Percentiles rank a stretch among this genome's conserved stretches.
Evolutionary conservation across 257 asterid species (phyloP).

Genomic region (Primulina tabacum): DNA sequence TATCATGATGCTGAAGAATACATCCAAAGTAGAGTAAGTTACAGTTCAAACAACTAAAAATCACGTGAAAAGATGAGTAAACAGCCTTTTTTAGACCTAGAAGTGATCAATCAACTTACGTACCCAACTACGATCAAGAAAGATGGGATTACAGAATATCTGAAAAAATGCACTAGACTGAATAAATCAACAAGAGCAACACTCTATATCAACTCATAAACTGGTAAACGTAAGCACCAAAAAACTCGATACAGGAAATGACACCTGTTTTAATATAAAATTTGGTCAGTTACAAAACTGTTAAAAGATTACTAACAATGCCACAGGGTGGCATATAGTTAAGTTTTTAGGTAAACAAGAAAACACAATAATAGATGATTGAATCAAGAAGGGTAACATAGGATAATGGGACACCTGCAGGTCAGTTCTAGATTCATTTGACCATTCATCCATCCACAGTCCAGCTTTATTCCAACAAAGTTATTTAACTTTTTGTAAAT

Average conservation of each 20-base stretch:
- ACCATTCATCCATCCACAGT: background rate
- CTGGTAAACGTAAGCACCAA: background rate
- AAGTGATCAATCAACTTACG: background rate
- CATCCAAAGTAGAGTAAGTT: conserved; percentile 17
- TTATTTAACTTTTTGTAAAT: too few species aligned
- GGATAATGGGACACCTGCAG: background rate
- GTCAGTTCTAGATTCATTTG: too few species aligned
- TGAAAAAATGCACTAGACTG: background rate
- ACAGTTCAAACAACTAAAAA: conserved; percentile 12
- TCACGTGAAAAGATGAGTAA: background rate
- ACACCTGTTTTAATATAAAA: background rate
- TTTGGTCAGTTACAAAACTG: background rate
- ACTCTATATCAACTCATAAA: too few species aligned
- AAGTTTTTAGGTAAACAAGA: background rate
- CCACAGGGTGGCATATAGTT: background rate
- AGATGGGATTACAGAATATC: background rate
- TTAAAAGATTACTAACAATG: too few species aligned
- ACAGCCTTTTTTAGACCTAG: conserved; percentile 3
- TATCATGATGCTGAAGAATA: conserved; percentile 43
- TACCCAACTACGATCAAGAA: background rate
- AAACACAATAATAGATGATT: too few species aligned
- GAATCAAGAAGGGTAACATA: background rate
- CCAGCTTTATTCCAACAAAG: background rate
- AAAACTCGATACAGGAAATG: background rate
- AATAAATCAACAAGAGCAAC: background rate